Conservation (phyloP, 768 basidiomycete species). For the Lactarius quietus region DNA sequence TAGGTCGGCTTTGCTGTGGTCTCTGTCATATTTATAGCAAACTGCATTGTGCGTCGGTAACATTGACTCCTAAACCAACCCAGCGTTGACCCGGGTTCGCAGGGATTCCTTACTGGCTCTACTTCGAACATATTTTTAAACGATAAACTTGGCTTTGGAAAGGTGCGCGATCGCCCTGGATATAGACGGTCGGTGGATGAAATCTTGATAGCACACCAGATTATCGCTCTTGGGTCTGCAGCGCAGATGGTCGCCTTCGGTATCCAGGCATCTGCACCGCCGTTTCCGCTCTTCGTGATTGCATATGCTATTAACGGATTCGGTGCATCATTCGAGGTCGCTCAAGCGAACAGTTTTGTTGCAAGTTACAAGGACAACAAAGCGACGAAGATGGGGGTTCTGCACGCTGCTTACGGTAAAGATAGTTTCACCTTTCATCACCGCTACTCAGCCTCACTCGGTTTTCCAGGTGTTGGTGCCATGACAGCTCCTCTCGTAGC, state of each 20-base stretch:
- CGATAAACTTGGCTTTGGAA: too few species aligned
- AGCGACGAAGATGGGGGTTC: conserved; percentile 62
- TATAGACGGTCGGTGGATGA: too few species aligned
- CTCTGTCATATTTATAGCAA: too few species aligned
- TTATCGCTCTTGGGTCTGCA: conserved; percentile 48
- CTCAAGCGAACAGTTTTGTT: conserved; percentile 69
- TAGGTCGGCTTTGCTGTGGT: too few species aligned
- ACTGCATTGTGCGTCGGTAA: conserved; percentile 37
- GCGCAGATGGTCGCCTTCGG: conserved; percentile 52
- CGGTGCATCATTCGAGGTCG: conserved; percentile 55
- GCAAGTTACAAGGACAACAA: conserved; percentile 54
- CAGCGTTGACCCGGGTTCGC: conserved; percentile 21
- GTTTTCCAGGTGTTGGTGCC: conserved; percentile 54
- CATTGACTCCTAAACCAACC: background rate
- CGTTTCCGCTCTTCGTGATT: conserved; percentile 62
- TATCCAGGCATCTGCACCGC: conserved; percentile 52
- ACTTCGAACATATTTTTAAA: conserved; percentile 45
- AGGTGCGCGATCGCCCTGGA: too few species aligned
- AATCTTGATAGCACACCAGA: too few species aligned
- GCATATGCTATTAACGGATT: conserved; percentile 53
- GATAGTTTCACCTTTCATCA: background rate
- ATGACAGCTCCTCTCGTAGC: conserved; percentile 68
- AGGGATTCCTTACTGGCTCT: conserved; percentile 50
- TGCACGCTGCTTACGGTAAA: conserved; percentile 63
- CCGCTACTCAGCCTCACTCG: too few species aligned